Conservation (phyloP, 768 basidiomycete species). For the Tylopilus felleus region DNA sequence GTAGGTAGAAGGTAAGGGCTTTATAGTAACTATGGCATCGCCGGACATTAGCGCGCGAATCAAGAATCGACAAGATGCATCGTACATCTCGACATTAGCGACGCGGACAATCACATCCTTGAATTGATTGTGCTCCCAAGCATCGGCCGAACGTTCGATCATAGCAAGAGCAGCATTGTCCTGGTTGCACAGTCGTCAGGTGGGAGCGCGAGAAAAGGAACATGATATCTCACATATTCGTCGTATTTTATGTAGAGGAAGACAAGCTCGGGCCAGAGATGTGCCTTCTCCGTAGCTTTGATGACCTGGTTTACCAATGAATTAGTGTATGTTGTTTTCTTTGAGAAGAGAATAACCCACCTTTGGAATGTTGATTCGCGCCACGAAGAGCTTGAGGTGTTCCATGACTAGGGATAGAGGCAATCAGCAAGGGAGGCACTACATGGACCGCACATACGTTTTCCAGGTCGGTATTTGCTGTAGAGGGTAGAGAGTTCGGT, state of each 20-base stretch:
- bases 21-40: constrained; percentile 79
- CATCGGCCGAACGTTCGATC: constrained; percentile 98
- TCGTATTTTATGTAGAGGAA: constrained; percentile 99
- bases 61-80: background rate
- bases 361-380: constrained; percentile 98
- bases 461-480: constrained; percentile 93
- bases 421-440: background rate
- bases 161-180: constrained; percentile 98
- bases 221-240: constrained; percentile 62
- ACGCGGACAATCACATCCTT: constrained; percentile 96
- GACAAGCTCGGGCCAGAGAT: constrained; percentile 97
- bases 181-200: constrained; percentile 34
- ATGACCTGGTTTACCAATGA: constrained; percentile 57
- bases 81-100: constrained; percentile 95
- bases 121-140: constrained; percentile 99
- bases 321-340: background rate
- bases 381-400: constrained; percentile 93
- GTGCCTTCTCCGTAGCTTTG: constrained; percentile 92
- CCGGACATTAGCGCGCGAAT: constrained; percentile 3
- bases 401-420: constrained; percentile 76
- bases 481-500: constrained; percentile 90
- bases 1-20: constrained; percentile 88
- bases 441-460: constrained; percentile 53
- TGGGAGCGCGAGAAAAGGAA: background rate
- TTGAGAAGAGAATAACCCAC: constrained; percentile 25